These are phyloP conservation scores for Capsicum chinense DNA, from an alignment of 257 asterid species.

Conservation along the genomic window DNA sequence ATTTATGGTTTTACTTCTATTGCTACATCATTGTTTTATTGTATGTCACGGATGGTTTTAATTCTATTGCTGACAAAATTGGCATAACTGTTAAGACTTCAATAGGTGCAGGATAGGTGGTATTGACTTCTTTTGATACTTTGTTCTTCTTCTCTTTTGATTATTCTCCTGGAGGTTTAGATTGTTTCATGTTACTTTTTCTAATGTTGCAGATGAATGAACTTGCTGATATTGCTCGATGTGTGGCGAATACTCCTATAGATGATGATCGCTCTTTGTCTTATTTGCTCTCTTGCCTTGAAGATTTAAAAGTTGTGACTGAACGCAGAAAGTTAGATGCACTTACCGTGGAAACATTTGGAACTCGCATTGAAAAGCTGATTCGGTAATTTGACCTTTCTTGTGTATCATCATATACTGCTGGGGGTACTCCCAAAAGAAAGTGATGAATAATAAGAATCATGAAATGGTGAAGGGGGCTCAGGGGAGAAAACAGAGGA, in stretches of 20 bases:
- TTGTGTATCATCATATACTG: not conserved
- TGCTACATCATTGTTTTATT: not conserved
- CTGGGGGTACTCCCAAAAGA: constrained; percentile 18
- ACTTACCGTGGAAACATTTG: constrained; percentile 96
- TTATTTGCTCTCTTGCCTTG: constrained; percentile 90
- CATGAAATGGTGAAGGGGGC: not conserved
- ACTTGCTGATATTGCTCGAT: constrained; percentile 97
- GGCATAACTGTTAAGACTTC: constrained; percentile 12
- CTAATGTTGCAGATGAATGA: constrained; percentile 74
- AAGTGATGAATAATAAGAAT: constrained; percentile 12
- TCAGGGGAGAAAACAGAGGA: constrained; percentile 19
- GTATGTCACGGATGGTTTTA: not conserved
- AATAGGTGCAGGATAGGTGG: not conserved
- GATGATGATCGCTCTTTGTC: constrained; percentile 84
- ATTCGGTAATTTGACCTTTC: constrained; percentile 60
- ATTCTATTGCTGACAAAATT: not conserved
- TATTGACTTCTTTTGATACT: constrained; percentile 4
- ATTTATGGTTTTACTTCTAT: not conserved
- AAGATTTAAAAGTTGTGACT: constrained; percentile 85
- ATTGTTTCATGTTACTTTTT: not conserved
- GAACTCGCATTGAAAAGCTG: constrained; percentile 96
- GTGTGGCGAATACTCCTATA: constrained; percentile 86
- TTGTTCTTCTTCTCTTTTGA: constrained; percentile 19
- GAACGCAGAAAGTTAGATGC: constrained; percentile 93
- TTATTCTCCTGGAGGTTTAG: constrained; percentile 5